Conservation (phyloP, 768 basidiomycete species). For the Arthromyces matolae region DNA sequence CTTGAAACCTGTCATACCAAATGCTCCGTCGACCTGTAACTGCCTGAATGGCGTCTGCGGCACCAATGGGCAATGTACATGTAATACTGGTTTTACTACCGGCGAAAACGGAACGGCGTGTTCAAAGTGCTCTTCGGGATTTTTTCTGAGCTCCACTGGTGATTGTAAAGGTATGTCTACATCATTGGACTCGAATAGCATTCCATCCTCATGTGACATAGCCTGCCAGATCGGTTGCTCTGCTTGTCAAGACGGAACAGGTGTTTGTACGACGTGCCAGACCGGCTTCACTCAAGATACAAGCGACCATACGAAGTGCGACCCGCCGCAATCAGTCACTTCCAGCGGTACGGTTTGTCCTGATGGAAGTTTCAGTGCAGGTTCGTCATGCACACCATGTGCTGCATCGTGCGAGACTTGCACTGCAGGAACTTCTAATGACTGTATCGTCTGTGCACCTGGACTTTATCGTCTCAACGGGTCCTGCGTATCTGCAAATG, state of each 20-base stretch:
- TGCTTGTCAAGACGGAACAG: slow-evolving; percentile 58
- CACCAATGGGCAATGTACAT: slow-evolving; percentile 60
- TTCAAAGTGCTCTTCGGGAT: slow-evolving; percentile 59
- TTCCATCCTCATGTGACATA: slow-evolving; percentile 19
- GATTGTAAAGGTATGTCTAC: slow-evolving; percentile 54
- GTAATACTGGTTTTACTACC: slow-evolving; percentile 56
- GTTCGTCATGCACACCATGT: slow-evolving; percentile 52
- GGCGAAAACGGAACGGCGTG: slow-evolving; percentile 65
- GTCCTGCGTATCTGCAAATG: slow-evolving; percentile 59
- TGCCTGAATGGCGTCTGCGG: slow-evolving; percentile 78
- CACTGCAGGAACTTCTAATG: slow-evolving; percentile 54
- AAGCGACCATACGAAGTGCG: slow-evolving; percentile 63
- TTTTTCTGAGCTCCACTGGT: slow-evolving; percentile 54
- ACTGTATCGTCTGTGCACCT: slow-evolving; percentile 65
- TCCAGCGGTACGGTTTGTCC: slow-evolving; percentile 58
- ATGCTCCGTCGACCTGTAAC: slow-evolving; percentile 62
- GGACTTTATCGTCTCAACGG: slow-evolving; percentile 62
- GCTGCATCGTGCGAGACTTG: slow-evolving; percentile 67
- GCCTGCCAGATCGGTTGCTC: slow-evolving; percentile 66
- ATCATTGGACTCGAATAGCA: too few relatives aligned
- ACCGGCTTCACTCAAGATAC: slow-evolving; percentile 61
- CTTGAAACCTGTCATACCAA: slow-evolving; percentile 40
- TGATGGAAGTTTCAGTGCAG: slow-evolving; percentile 55
- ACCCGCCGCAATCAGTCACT: slow-evolving; percentile 47
- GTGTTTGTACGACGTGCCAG: slow-evolving; percentile 68